Conservation (phyloP, 2,329 filamentous ascomycete species). For the Colletotrichum nymphaeae region DNA sequence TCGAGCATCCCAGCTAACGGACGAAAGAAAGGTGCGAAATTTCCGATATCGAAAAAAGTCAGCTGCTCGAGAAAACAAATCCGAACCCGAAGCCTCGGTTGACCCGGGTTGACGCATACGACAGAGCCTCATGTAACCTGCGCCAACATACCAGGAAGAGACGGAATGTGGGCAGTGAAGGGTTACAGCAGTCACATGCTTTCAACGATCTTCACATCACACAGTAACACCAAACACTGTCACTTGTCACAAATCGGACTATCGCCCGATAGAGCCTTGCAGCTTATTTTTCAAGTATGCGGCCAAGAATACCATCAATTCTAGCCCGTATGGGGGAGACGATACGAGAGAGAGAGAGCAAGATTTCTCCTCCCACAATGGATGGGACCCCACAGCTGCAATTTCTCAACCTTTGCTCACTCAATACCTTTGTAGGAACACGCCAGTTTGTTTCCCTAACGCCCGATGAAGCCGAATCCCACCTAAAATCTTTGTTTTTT, state of each 20-base stretch:
- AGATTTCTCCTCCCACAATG: neutral
- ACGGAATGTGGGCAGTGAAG: neutral
- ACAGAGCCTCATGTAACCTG: neutral
- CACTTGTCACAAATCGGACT: neutral
- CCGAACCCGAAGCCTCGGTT: neutral
- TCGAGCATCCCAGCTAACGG: neutral
- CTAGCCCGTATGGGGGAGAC: neutral
- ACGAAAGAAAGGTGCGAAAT: neutral
- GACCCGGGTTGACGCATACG: neutral
- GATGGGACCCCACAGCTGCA: neutral
- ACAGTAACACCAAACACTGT: neutral
- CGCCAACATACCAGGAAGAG: neutral
- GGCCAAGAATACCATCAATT: slow-evolving; percentile 27
- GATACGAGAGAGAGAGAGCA: neutral
- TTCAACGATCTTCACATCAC: neutral
- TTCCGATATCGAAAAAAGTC: neutral
- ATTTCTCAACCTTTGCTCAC: neutral
- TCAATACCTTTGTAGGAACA: slow-evolving; percentile 14
- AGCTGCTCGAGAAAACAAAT: neutral
- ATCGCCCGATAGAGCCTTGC: neutral
- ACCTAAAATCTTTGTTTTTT: neutral
- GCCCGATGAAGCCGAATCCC: slow-evolving; percentile 20
- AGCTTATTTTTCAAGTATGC: neutral
- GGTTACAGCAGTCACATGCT: slow-evolving; percentile 19
- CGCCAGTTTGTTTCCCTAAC: slow-evolving; percentile 19